Evolutionary conservation across 2,329 filamentous ascomycete genomes (phyloP).

Genomic region (Epichloe coenophiala): DNA sequence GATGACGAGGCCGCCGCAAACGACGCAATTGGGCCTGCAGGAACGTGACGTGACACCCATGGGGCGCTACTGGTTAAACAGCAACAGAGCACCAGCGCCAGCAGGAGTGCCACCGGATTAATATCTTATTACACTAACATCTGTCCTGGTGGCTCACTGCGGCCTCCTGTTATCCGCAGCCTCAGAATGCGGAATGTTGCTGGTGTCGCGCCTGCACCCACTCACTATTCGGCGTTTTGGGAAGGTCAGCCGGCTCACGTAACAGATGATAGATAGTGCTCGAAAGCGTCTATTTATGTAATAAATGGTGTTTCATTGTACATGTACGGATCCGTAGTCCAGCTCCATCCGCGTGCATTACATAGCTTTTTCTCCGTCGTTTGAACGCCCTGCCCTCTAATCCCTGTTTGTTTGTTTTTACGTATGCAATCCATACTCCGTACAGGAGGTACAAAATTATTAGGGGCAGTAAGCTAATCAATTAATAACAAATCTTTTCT

Average conservation of each 20-base stretch:
- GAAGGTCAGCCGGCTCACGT: neutral
- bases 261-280: neutral
- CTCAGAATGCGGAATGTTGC: neutral
- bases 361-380: no score
- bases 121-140: neutral
- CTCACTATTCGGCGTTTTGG: neutral
- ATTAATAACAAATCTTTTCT: no score
- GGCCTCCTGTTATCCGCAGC: neutral
- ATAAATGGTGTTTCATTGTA: no score
- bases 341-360: neutral
- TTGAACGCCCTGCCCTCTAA: neutral
- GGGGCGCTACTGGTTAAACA: neutral
- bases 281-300: neutral
- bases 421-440: no score
- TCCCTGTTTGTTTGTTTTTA: no score
- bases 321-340: neutral
- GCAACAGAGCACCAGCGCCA: neutral
- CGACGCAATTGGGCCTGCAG: constrained; percentile 1
- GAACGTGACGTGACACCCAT: neutral
- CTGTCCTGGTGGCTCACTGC: neutral
- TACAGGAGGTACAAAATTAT: no score
- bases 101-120: no score
- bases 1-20: constrained; percentile 5
- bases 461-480: no score
- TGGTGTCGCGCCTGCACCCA: no score